Evolutionary conservation across 441 rosid species (phyloP).

Genomic region (Populus trichocarpa): DNA sequence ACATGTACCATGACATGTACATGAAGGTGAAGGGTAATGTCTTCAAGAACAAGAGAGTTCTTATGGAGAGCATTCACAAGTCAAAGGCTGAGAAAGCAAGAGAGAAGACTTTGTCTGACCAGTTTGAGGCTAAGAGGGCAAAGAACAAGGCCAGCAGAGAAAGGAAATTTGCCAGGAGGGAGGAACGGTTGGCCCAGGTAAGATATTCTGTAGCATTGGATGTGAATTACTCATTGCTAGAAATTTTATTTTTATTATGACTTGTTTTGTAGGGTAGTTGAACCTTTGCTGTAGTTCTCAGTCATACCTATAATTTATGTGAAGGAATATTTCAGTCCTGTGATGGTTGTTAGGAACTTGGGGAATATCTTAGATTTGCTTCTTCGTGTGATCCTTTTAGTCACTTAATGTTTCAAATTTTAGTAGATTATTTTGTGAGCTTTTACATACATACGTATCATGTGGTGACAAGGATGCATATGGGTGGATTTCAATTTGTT

Average conservation of each 20-base stretch:
- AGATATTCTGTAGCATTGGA: background rate
- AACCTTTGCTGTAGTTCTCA: background rate
- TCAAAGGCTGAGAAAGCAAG: conserved; percentile 81
- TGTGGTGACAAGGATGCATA: background rate
- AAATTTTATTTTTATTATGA: background rate
- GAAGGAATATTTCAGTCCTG: no score
- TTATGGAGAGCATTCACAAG: conserved; percentile 87
- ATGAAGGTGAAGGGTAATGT: conserved; percentile 87
- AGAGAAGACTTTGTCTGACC: conserved; percentile 76
- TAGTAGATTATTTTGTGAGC: background rate
- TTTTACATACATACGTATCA: background rate
- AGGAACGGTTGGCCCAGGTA: conserved; percentile 52
- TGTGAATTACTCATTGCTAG: background rate
- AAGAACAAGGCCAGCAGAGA: conserved; percentile 90
- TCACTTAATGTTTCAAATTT: background rate
- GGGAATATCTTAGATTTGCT: no score
- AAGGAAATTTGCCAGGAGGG: conserved; percentile 71
- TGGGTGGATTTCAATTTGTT: background rate
- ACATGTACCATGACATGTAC: conserved; percentile 88
- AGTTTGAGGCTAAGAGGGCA: conserved; percentile 79
- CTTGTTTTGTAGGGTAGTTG: background rate
- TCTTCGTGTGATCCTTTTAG: background rate
- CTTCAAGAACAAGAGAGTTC: conserved; percentile 77
- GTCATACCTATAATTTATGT: background rate
- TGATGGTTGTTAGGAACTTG: background rate